Conservation (phyloP, 176 grass and related monocot species). For the Pontederia paniculata region DNA sequence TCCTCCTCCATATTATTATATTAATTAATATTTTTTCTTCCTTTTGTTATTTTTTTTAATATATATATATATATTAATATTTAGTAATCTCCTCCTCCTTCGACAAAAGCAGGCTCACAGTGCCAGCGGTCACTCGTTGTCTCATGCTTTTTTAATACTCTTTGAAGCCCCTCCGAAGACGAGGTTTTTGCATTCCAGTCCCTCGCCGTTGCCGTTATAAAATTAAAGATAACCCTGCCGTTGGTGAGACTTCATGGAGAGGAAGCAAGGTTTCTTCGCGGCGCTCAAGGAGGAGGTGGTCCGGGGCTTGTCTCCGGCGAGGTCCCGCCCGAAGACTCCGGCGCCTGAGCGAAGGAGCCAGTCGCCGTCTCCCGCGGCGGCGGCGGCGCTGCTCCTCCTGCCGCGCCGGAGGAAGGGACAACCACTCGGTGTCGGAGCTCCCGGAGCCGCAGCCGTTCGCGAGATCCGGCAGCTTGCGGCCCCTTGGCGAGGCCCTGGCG, state of each 20-base stretch:
- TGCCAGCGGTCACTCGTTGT: no score
- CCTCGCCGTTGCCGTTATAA: no score
- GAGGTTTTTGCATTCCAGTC: no score
- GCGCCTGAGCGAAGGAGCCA: slow-evolving; percentile 32
- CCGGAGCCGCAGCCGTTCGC: slow-evolving; percentile 43
- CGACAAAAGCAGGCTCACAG: no score
- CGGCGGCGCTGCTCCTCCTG: slow-evolving; percentile 29
- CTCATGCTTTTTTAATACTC: no score
- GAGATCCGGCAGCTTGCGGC: slow-evolving; percentile 51
- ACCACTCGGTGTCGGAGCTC: slow-evolving; percentile 29
- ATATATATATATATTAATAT: no score
- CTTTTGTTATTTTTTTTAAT: no score
- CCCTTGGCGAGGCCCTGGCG: slow-evolving; percentile 46
- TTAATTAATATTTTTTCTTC: no score
- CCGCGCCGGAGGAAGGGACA: slow-evolving; percentile 36
- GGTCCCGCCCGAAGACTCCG: slow-evolving; percentile 43
- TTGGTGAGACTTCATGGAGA: slow-evolving; percentile 15
- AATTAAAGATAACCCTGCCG: no score
- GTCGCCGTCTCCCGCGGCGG: slow-evolving; percentile 18
- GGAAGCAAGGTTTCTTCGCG: slow-evolving; percentile 70
- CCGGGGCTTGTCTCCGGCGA: slow-evolving; percentile 43
- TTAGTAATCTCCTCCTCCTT: no score
- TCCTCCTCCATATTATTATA: no score
- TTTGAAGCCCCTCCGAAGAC: no score
- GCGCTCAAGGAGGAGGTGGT: slow-evolving; percentile 61